Evolutionary conservation across 805 yeast genomes (phyloP), one percentile per base, ranked within the genome.

Genomic region (Saccharomyces mikatae): DNA sequence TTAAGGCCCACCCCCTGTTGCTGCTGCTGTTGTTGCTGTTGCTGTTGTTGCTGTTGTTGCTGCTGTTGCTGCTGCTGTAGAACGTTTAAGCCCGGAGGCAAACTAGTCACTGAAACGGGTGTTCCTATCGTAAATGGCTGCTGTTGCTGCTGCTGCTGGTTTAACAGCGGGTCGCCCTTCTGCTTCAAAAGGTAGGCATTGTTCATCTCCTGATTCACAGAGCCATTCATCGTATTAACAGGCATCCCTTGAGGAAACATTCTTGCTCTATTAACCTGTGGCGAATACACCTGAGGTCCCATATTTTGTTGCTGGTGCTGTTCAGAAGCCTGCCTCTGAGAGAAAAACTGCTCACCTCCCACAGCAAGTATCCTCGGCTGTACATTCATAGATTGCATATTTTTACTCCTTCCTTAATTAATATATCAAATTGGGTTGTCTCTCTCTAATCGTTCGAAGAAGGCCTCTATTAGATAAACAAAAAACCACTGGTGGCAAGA

Each of bases 231-330:
- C 60, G 64, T 21, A 58, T 51, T 48, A 54, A 36, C 44, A 17
- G 44, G 44, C 44, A 36, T 36, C 44, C 44, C 44, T 36, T 66
- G 69, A 31, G 58, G 59, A 27, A 64, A 52, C 50, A 62, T 47
- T 47, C 69, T 57, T 3, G 61, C 56, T 46, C 61, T 69, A 36
- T 61, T 62, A 31, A 62, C 36, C 47, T 64, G 67, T 29, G 67
- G 65, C 13, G 69, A 65, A 56, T 64, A 67, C 53, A 65, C 54
- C 53, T 65, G 68, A 10, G 63, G 65, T 27, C 66, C 65, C 53
- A 61, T 55, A 11, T 60, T 54, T 13, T 58, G 59, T 32, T 59
- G 66, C 13, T 58, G 59, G 27, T 59, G 66, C 14, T 57, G 62
- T 24, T 69, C 69, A 51, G 56, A 59, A 32, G 58, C 62, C 50